phyloP scores from a whole-genome alignment of 2,329 filamentous ascomycete genomes.

The Mycosphaerelloides madeirae region DNA sequence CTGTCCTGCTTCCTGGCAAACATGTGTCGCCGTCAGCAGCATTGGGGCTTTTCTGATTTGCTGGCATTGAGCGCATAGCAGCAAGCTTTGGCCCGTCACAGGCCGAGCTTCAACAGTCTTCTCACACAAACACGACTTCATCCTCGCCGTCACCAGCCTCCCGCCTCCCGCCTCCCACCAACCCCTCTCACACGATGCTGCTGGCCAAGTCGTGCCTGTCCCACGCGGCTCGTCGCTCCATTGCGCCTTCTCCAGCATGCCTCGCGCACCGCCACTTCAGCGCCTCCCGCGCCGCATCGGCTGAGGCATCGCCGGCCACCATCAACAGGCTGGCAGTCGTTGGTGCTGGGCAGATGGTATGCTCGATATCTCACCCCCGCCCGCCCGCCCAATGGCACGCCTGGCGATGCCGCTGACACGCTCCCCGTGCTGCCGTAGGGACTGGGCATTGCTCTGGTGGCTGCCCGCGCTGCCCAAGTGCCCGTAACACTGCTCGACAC shows the following conservation, averaged over 20 bases:
- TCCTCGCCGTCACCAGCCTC: background rate
- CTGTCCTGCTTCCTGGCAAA: no score
- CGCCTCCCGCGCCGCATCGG: constrained; percentile 45
- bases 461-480: constrained; percentile 75
- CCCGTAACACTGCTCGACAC: constrained; percentile 82
- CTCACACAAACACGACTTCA: background rate
- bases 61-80: no score
- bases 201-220: constrained; percentile 4
- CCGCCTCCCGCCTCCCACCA: background rate
- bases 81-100: no score
- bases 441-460: constrained; percentile 90
- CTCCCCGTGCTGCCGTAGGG: constrained; percentile 54
- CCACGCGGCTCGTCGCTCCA: constrained; percentile 2
- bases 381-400: constrained; percentile 8
- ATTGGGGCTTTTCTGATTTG: no score
- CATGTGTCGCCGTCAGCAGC: no score
- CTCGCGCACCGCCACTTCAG: constrained; percentile 55
- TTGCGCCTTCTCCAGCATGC: constrained; percentile 3
- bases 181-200: constrained; percentile 2
- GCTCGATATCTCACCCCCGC: background rate
- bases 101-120: constrained; percentile 2
- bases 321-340: constrained; percentile 87
- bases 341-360: constrained; percentile 87
- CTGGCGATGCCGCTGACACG: constrained; percentile 15
- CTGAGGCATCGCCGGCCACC: constrained; percentile 58